Evolutionary conservation across 1,139 yeast genomes (phyloP), one percentile per base, ranked within the genome.

Genomic region (Blastobotrys arbuscula): DNA sequence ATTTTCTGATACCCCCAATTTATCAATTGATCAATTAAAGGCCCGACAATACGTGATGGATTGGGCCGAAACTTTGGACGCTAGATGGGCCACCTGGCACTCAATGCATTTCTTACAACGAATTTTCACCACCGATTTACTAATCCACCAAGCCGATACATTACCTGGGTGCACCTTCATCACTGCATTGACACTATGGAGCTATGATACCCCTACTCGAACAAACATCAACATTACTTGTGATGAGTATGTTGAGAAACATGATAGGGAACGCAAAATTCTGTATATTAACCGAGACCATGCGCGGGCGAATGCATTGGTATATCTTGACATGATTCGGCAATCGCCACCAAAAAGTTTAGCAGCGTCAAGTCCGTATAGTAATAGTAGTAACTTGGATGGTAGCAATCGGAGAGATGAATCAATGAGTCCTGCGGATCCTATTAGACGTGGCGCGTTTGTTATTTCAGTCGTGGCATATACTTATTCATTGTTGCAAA

Each of bases 1-100:
- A 39, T 24, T 28, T 5, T 12, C 10, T 28, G 13, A 4, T 28
- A 9, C 3, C 13, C 13, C 16, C 26, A 13, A 18, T 20, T 26
- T 42, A 26, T 40, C 45, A 4, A 24, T 45, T 20, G 45, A 42
- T 2, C 37, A 50, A 5, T 30, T 45, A 41, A 50, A 43, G 55
- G 55, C 44, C 30, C 50, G 42, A 48, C 53, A 44, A 50, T 53
- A 36, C 40, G 53, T 26, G 47, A n/a, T 50, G 37, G 47, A 44
- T 16, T 61, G 65, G 65, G 56, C 60, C 6, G 45, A 54, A 2
- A 56, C 63, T 2, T 56, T 57, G 8, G 64, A 61, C 26, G 61
- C 62, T 12, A 52, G 57, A 16, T 51, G 59, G 51, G 65, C 65
- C 1, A 57, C 59, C 2, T 61, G 64, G 65, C 59, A 61, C 36